A percentile compares a stretch with the other conserved stretches of the same genome.
Evolutionary conservation across 108 stramenopile genomes (phyloP).

Genomic region (Cyclotella kingstonii): DNA sequence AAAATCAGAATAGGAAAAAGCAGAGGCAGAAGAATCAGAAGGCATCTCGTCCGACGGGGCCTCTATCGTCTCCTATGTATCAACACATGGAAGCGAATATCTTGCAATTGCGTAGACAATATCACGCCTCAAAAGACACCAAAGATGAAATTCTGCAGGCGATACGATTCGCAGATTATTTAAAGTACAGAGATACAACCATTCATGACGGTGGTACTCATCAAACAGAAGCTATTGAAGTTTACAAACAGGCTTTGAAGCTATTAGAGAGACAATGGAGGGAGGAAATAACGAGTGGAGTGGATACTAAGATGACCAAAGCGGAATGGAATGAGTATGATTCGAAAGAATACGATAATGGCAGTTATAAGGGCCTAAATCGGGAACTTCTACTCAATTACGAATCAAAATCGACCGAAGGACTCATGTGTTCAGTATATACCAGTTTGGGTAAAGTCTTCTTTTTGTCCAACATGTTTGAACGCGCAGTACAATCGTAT

Average conservation of each 20-base stretch:
- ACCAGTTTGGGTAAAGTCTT: slow-evolving; percentile 58
- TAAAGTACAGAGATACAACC: slow-evolving; percentile 57
- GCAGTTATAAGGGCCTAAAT: slow-evolving; percentile 24
- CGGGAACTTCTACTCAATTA: slow-evolving; percentile 60
- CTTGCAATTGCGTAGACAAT: slow-evolving; percentile 2
- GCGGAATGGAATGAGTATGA: slow-evolving; percentile 14
- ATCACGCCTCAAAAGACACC: slow-evolving; percentile 15
- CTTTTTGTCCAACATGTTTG: slow-evolving; percentile 87
- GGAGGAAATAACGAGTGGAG: slow-evolving; percentile 20
- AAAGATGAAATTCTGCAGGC: slow-evolving; percentile 21
- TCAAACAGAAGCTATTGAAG: slow-evolving; percentile 63
- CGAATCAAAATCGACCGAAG: slow-evolving; percentile 56
- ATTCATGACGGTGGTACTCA: slow-evolving; percentile 78
- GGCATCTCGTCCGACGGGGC: neutral
- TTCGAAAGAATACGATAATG: slow-evolving; percentile 6
- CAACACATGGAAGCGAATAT: slow-evolving; percentile 43
- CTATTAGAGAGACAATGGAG: slow-evolving; percentile 26
- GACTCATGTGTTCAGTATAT: slow-evolving; percentile 57
- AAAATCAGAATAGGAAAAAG: neutral
- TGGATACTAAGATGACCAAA: slow-evolving; percentile 21
- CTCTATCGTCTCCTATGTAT: slow-evolving; percentile 22
- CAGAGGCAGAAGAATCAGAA: neutral
- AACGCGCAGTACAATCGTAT: slow-evolving; percentile 63
- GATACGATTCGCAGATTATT: slow-evolving; percentile 58
- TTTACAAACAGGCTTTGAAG: slow-evolving; percentile 48